Conservation (phyloP, 2,329 filamentous ascomycete species). For the Cadophora luteo-olivacea region DNA sequence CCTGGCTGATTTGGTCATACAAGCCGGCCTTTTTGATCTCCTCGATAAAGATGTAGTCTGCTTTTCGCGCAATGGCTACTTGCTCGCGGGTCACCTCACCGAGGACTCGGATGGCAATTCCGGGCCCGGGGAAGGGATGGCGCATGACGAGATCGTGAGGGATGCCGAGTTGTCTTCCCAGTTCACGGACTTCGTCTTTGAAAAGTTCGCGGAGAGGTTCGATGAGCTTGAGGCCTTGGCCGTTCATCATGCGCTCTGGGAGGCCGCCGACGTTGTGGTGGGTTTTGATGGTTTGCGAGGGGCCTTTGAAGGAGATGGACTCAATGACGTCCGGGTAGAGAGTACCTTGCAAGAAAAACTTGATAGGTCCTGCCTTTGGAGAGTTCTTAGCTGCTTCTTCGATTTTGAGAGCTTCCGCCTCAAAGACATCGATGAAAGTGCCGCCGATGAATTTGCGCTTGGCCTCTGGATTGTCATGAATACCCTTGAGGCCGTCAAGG, state of each 20-base stretch:
- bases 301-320: slow-evolving; percentile 74
- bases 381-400: slow-evolving; percentile 74
- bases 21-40: slow-evolving; percentile 76
- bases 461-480: slow-evolving; percentile 77
- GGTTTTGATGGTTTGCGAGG: slow-evolving; percentile 75
- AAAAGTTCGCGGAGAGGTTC: slow-evolving; percentile 82
- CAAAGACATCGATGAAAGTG: slow-evolving; percentile 82
- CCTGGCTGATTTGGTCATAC: slow-evolving; percentile 75
- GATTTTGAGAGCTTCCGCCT: slow-evolving; percentile 77
- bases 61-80: slow-evolving; percentile 79
- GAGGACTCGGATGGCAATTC: slow-evolving; percentile 73
- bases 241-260: slow-evolving; percentile 60
- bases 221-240: slow-evolving; percentile 67
- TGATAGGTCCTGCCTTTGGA: slow-evolving; percentile 73
- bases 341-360: slow-evolving; percentile 83
- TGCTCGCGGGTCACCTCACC: slow-evolving; percentile 84
- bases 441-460: slow-evolving; percentile 92
- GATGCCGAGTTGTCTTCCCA: slow-evolving; percentile 75
- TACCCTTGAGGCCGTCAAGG: slow-evolving; percentile 75
- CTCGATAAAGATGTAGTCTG: slow-evolving; percentile 79
- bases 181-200: slow-evolving; percentile 79
- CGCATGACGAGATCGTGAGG: slow-evolving; percentile 78
- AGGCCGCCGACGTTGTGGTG: slow-evolving; percentile 75
- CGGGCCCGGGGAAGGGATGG: slow-evolving; percentile 79
- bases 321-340: slow-evolving; percentile 71